Percentiles rank a stretch among this genome's conserved stretches.
These are phyloP conservation scores for Euphorbia peplus DNA, from an alignment of 345 rosid genomes.

Conservation along the genomic window DNA sequence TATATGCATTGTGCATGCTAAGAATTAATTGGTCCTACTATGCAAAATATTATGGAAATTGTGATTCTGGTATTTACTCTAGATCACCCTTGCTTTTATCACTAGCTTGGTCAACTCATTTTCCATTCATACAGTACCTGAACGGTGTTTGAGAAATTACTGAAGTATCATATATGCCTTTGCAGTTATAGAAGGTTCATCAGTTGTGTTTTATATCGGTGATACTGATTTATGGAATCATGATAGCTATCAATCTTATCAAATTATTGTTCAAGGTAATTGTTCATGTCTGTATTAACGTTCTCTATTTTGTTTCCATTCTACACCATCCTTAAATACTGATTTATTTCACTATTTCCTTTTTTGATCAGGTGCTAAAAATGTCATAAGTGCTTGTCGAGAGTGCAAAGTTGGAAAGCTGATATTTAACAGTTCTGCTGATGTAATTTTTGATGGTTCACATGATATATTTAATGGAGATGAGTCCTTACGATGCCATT, in stretches of 20 bases:
- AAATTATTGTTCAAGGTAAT: constrained; percentile 77
- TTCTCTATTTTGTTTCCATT: neutral
- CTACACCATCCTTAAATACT: neutral
- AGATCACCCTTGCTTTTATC: neutral
- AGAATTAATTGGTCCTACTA: neutral
- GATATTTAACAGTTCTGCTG: constrained; percentile 78
- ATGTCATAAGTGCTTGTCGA: constrained; percentile 71
- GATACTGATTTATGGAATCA: constrained; percentile 37
- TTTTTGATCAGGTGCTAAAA: constrained; percentile 60
- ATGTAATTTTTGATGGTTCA: constrained; percentile 81
- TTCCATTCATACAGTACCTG: constrained; percentile 1
- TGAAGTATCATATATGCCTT: constrained; percentile 4
- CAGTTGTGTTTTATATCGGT: constrained; percentile 69
- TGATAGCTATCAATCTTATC: constrained; percentile 59
- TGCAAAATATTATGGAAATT: neutral
- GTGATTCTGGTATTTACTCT: neutral
- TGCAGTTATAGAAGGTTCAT: constrained; percentile 74
- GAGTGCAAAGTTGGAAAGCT: constrained; percentile 77
- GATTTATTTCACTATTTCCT: neutral
- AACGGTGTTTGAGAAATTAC: constrained; percentile 9
- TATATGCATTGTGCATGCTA: neutral
- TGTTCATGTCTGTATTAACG: neutral
- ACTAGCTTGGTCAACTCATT: neutral
- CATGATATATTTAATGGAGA: constrained; percentile 56
- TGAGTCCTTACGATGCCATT: constrained; percentile 57